Percentiles rank a stretch among this genome's conserved stretches.
These are phyloP conservation scores for Colletotrichum sp. DNA, from an alignment of 2,329 filamentous ascomycete species.

Conservation along the genomic window DNA sequence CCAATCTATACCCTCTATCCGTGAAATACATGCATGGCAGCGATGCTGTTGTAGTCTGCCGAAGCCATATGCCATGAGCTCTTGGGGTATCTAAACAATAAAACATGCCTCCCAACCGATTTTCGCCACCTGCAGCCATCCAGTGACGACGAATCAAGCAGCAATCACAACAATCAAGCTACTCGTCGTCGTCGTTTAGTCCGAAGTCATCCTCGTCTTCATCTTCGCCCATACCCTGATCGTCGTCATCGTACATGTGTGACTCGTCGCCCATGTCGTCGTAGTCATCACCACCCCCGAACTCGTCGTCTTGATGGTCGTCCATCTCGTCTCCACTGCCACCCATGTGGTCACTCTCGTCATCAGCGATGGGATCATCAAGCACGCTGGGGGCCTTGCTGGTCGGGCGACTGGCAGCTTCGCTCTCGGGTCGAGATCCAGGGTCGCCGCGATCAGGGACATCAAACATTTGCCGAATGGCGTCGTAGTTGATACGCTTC, in stretches of 20 bases:
- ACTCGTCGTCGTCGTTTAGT: slow-evolving; percentile 16
- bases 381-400: slow-evolving; percentile 39
- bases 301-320: slow-evolving; percentile 34
- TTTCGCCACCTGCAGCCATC: not conserved
- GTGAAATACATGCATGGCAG: not conserved
- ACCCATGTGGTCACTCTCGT: slow-evolving; percentile 34
- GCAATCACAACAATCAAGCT: not conserved
- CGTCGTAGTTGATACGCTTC: slow-evolving; percentile 77
- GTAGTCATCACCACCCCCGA: slow-evolving; percentile 35
- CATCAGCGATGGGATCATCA: slow-evolving; percentile 39
- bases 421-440: slow-evolving; percentile 56
- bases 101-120: not conserved
- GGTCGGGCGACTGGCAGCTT: slow-evolving; percentile 36
- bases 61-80: not conserved
- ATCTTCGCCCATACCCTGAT: slow-evolving; percentile 12
- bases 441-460: slow-evolving; percentile 46
- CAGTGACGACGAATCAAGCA: not conserved
- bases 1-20: not conserved
- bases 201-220: slow-evolving; percentile 18
- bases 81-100: slow-evolving; percentile 9
- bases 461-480: slow-evolving; percentile 63
- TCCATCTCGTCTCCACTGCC: slow-evolving; percentile 25
- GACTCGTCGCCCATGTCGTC: slow-evolving; percentile 34
- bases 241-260: slow-evolving; percentile 19
- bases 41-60: not conserved